Base-by-base conservation (phyloP, 768 basidiomycete species). In the Amylocystis lapponica region DNA sequence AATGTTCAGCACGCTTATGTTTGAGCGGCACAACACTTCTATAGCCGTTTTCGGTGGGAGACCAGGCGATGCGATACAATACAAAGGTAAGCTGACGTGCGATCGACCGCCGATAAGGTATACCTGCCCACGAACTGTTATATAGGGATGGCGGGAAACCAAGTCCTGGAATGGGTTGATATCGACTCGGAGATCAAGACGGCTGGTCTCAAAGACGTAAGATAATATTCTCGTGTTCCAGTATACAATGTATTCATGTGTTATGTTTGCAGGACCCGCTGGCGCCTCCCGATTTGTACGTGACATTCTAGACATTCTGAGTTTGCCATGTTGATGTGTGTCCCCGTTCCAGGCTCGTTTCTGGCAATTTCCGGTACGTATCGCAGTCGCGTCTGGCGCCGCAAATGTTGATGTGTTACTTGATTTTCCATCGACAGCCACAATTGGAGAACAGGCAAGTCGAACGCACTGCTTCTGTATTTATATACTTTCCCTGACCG, bases 151-250 rank as follows among this genome's bases (percentile, higher is more conserved):
- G 74, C 77, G 4, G 78, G 78, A 1, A 78, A 79, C 51, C 78
- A 81, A 55, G 79, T 81, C 1, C 52, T 81, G 16, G 79, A 81
- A 53, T 81, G 78, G 78, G 50, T 58, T 10, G 78, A 79, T 52
- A 59, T 82, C 27, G 78, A 79, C 52, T 69, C 72, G 8, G 79
- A 80, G 56, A 72, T 81, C 48, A 78, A 79, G 66, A 78, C 78
- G 3, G 65, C 57, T 16, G 57, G 59, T 23, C 43, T 68, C 23
- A 60, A 67, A 46, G 45, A 57, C 33, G 66, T 66, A 20, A n/a
- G n/a, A n/a, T n/a, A n/a, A n/a, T n/a, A n/a, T n/a, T n/a, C n/a
- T n/a, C 32, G 64, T 45, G 2, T 4, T 23, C 34, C 5, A 16
- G 6, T 27, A n/a, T 35, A 13, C 16, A 11, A 26, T 19, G 4